Conservation (phyloP, 2,329 filamentous ascomycete species). For the Fusarium praegraminearum region DNA sequence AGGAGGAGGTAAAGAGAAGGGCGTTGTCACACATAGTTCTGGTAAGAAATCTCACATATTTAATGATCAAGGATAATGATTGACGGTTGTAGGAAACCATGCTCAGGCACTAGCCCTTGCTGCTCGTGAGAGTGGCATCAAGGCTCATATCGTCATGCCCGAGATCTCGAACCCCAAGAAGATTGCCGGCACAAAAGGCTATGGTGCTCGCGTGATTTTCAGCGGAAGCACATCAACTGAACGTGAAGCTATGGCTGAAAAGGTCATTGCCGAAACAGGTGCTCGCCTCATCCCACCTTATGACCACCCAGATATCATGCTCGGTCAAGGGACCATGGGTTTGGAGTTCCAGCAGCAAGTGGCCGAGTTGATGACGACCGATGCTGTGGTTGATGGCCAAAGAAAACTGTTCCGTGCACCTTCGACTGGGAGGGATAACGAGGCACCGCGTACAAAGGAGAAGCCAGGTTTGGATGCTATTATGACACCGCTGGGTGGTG, state of each 20-base stretch:
- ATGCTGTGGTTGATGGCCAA: slow-evolving; percentile 33
- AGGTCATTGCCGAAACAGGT: slow-evolving; percentile 77
- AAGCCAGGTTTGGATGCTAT: slow-evolving; percentile 71
- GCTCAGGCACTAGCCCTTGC: slow-evolving; percentile 92
- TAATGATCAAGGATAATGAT: neutral
- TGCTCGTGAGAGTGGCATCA: slow-evolving; percentile 77
- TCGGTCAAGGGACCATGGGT: slow-evolving; percentile 91
- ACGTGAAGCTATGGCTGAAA: slow-evolving; percentile 80
- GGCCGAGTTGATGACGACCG: slow-evolving; percentile 59
- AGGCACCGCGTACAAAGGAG: slow-evolving; percentile 17
- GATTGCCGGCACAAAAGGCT: slow-evolving; percentile 82
- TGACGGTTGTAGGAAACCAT: slow-evolving; percentile 78
- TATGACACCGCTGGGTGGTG: slow-evolving; percentile 87
- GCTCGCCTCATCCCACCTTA: slow-evolving; percentile 89
- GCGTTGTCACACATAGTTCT: slow-evolving; percentile 90
- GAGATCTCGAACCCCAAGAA: slow-evolving; percentile 86
- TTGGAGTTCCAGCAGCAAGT: slow-evolving; percentile 86
- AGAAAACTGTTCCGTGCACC: slow-evolving; percentile 35
- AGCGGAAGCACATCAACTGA: slow-evolving; percentile 83
- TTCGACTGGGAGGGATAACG: slow-evolving; percentile 40
- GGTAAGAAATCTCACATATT: slow-evolving; percentile 62
- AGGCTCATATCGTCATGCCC: slow-evolving; percentile 93
- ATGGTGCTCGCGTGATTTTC: slow-evolving; percentile 84
- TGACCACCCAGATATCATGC: slow-evolving; percentile 90
- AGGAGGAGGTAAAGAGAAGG: slow-evolving; percentile 69